phyloP scores from a whole-genome alignment of 2,329 filamentous ascomycete genomes.

The Graphilbum sp. region DNA sequence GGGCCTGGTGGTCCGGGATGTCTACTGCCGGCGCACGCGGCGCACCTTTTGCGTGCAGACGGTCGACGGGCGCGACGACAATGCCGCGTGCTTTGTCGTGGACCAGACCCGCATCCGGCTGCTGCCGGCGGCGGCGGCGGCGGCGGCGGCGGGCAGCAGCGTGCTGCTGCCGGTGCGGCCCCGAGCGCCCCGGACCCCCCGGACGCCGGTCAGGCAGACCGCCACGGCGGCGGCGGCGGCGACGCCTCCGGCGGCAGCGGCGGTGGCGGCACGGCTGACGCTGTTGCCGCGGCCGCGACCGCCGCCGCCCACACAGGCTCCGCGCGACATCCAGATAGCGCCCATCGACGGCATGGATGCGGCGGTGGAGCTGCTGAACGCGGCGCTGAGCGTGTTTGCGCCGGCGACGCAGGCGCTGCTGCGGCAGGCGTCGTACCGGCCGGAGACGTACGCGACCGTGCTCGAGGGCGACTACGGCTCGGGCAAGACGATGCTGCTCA shows the following conservation, averaged over 20 bases:
- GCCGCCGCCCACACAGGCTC: slow-evolving; percentile 6
- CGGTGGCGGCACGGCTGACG: no score
- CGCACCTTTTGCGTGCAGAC: slow-evolving; percentile 41
- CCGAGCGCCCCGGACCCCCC: no score
- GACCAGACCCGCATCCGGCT: slow-evolving; percentile 20
- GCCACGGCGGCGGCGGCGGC: no score
- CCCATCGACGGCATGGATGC: slow-evolving; percentile 51
- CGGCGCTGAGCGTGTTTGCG: slow-evolving; percentile 30
- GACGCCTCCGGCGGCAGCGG: no score
- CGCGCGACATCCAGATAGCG: slow-evolving; percentile 21
- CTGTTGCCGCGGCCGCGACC: slow-evolving; percentile 13
- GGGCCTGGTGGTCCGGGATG: slow-evolving; percentile 53
- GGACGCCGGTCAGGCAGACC: no score
- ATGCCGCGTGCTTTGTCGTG: slow-evolving; percentile 25
- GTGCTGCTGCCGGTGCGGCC: no score
- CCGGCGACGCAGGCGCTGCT: slow-evolving; percentile 4
- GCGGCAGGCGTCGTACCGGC: slow-evolving; percentile 7
- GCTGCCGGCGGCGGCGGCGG: no score
- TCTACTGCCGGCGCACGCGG: slow-evolving; percentile 36
- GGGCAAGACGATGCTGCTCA: slow-evolving; percentile 63
- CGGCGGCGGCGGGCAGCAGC: no score
- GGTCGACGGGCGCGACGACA: slow-evolving; percentile 34
- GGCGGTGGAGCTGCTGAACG: slow-evolving; percentile 50
- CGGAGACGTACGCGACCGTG: slow-evolving; percentile 39
- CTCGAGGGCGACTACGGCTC: slow-evolving; percentile 72